phyloP scores from a whole-genome alignment of 2,329 filamentous ascomycete genomes.

The Magnaporthiopsis rhizophila region DNA sequence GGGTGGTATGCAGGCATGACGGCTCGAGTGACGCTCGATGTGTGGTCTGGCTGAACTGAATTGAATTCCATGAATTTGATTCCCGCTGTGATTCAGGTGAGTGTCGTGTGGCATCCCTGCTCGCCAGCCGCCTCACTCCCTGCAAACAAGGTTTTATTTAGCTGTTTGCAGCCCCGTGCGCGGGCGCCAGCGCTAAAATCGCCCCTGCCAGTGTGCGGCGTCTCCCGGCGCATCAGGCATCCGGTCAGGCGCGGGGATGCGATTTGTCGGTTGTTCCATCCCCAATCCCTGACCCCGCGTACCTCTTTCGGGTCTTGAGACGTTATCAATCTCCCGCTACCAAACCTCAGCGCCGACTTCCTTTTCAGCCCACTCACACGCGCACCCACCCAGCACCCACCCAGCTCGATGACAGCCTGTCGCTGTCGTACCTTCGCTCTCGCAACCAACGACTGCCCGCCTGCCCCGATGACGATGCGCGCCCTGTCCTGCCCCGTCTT shows the following conservation, averaged over 20 bases:
- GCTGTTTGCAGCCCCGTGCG: not conserved
- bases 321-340: not conserved
- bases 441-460: no score
- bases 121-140: no score
- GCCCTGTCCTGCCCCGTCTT: not conserved
- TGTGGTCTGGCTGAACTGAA: not conserved
- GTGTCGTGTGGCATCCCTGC: not conserved
- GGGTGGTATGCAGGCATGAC: no score
- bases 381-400: not conserved
- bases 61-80: not conserved
- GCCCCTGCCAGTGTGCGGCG: not conserved
- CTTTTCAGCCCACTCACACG: not conserved
- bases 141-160: constrained; percentile 1
- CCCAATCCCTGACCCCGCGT: not conserved
- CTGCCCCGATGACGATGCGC: not conserved
- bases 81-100: not conserved
- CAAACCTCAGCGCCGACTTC: not conserved
- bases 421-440: not conserved
- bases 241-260: not conserved
- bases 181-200: no score
- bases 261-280: not conserved
- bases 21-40: not conserved
- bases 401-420: not conserved
- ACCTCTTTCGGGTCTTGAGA: not conserved
- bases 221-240: not conserved